Evolutionary conservation across 1,284 basidiomycete species (phyloP).

Genomic region (Moesziomyces globuligerus): DNA sequence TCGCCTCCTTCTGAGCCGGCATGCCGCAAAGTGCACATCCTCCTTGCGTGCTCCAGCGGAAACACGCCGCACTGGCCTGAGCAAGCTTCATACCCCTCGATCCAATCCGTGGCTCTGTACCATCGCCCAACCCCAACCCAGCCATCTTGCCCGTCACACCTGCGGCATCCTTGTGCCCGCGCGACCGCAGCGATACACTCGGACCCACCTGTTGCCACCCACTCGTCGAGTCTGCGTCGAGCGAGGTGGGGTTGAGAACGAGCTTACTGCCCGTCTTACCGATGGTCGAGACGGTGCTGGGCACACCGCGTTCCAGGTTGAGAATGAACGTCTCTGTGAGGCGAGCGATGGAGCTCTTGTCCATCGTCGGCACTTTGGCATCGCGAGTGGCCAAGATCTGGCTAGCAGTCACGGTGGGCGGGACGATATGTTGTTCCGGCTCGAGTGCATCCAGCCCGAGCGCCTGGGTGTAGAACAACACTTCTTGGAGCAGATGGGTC

Average conservation of each 20-base stretch:
- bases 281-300: slow-evolving; percentile 61
- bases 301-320: slow-evolving; percentile 59
- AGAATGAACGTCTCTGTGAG: slow-evolving; percentile 59
- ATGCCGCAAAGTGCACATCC: slow-evolving; percentile 59
- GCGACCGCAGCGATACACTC: slow-evolving; percentile 15
- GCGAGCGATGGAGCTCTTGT: slow-evolving; percentile 56
- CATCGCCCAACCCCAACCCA: neutral
- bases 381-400: slow-evolving; percentile 11
- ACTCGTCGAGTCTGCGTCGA: slow-evolving; percentile 6
- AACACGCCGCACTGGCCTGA: slow-evolving; percentile 37
- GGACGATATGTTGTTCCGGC: slow-evolving; percentile 28
- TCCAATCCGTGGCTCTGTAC: slow-evolving; percentile 39
- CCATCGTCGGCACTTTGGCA: slow-evolving; percentile 18
- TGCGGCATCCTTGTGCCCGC: neutral
- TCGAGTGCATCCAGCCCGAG: slow-evolving; percentile 23
- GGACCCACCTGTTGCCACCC: slow-evolving; percentile 41
- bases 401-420: slow-evolving; percentile 6
- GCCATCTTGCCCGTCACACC: slow-evolving; percentile 6
- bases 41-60: slow-evolving; percentile 6
- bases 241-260: slow-evolving; percentile 34
- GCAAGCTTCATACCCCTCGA: slow-evolving; percentile 49
- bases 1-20: slow-evolving; percentile 47
- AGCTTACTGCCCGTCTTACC: slow-evolving; percentile 60
- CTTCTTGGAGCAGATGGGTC: slow-evolving; percentile 43
- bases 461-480: slow-evolving; percentile 40